A percentile compares a stretch with the other conserved stretches of the same genome.
Conservation (phyloP, 495 filamentous ascomycete species). For the Hyaloscypha finlandica region DNA sequence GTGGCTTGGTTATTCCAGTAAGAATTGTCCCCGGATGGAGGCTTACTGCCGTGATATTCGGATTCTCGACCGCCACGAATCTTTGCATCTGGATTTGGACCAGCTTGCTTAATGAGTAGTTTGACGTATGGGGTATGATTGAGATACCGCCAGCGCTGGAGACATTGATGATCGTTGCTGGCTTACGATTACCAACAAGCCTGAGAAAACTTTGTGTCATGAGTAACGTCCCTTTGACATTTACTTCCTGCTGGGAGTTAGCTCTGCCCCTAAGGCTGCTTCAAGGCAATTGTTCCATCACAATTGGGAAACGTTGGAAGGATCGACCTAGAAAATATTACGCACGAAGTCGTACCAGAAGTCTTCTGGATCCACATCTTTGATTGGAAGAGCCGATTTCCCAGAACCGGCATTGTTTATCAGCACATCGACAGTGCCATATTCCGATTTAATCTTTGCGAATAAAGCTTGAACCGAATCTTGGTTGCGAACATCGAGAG, state of each 20-base stretch:
- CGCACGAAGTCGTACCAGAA: constrained; percentile 42
- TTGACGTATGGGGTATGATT: constrained; percentile 36
- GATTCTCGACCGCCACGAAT: constrained; percentile 32
- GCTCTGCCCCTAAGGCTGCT: background rate
- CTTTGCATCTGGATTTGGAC: constrained; percentile 17
- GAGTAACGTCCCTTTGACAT: constrained; percentile 45
- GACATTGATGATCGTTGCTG: constrained; percentile 45
- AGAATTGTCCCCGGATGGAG: constrained; percentile 44
- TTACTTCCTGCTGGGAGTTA: constrained; percentile 38
- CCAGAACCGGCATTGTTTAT: constrained; percentile 46
- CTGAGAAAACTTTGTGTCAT: constrained; percentile 42
- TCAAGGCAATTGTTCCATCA: background rate
- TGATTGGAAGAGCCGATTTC: constrained; percentile 23
- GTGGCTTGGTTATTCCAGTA: constrained; percentile 8
- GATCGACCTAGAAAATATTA: background rate
- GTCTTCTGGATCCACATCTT: constrained; percentile 31
- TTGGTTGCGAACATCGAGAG: constrained; percentile 38
- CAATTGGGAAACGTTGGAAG: background rate
- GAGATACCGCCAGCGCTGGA: constrained; percentile 35
- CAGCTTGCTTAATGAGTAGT: constrained; percentile 42
- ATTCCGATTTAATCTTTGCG: constrained; percentile 37
- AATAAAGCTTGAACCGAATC: constrained; percentile 39
- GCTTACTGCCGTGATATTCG: constrained; percentile 40
- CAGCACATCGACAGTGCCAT: constrained; percentile 45
- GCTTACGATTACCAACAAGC: constrained; percentile 28